Base-by-base conservation (phyloP, 2,329 filamentous ascomycete species). In the Pseudogymnoascus sp. region DNA sequence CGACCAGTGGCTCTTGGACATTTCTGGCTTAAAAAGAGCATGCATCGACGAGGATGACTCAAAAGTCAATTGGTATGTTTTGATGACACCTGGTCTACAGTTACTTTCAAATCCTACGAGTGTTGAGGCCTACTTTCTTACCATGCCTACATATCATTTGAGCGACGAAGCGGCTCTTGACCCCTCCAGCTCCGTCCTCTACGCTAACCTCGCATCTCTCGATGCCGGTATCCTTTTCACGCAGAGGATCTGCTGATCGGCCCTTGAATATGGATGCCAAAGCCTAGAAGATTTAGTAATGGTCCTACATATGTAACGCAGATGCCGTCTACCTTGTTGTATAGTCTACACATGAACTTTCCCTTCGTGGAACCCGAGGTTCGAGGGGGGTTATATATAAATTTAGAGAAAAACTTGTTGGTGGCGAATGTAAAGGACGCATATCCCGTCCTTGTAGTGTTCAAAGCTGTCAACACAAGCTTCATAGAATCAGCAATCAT, bases 371-470 rank as follows among this genome's bases (percentile, higher is more conserved):
- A 63, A n/a, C 64, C 62, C 8, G 36, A 23, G 26, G 31, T 39
- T 63, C 64, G 67, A 26, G 64, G 45, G 18, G 82, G 83, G 63
- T 84, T 80, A 69, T 86, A 93, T 62, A 83, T 81, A 75, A 92
- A 93, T 37, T 82, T 83, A 5, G 86, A 83, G 75, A 92, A 92
- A 77, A 93, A 93, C 40, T 83, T 81, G 67, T 78, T 83, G 42
- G 83, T 81, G 47, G 87, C 79, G 62, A 93, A 85, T 6, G 83
- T 82, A 70, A 91, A 87, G 64, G 87, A 88, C 26, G 87, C 86
- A 73, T 93, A 93, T 16, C 88, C 89, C 3, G 90, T 91, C 71
- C 90, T 91, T 63, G 89, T 90, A n/a, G 84, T 83, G 73, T 93
- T 93, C 67, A 93, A 78, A 12, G 89, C 86, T 12, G 88, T 91